Conservation (phyloP, 164 flowering plant species). For the Liriodendron chinense region DNA sequence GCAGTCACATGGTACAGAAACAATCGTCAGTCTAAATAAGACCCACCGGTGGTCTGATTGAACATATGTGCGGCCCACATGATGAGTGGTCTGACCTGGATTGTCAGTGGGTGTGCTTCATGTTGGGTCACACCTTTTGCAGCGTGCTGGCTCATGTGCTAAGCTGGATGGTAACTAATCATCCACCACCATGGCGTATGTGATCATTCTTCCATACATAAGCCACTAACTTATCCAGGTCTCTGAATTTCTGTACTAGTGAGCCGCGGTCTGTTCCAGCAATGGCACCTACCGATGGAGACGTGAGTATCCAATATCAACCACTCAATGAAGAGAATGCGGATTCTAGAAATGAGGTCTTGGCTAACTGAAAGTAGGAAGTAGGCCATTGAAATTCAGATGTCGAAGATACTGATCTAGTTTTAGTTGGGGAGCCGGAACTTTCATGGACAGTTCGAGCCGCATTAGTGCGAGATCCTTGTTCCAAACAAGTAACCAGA, state of each 20-base stretch:
- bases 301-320: slow-evolving; percentile 29
- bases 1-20: too few relatives aligned
- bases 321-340: slow-evolving; percentile 33
- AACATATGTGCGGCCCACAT: too few relatives aligned
- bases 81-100: neutral
- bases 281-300: slow-evolving; percentile 17
- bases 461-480: too few relatives aligned
- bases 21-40: too few relatives aligned
- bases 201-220: too few relatives aligned
- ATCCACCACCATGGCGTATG: too few relatives aligned
- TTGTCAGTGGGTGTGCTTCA: neutral
- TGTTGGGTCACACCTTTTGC: neutral
- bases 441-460: neutral
- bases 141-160: too few relatives aligned
- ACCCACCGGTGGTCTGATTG: too few relatives aligned
- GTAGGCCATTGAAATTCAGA: neutral
- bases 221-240: neutral
- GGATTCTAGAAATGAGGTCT: slow-evolving; percentile 18
- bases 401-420: neutral
- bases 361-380: neutral
- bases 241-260: slow-evolving; percentile 19
- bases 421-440: neutral
- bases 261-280: slow-evolving; percentile 24
- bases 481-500: too few relatives aligned
- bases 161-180: too few relatives aligned